A percentile compares a stretch with the other conserved stretches of the same genome.
phyloP scores from a whole-genome alignment of 371 early-diverging fungal species.

The Parasitella parasitica region DNA sequence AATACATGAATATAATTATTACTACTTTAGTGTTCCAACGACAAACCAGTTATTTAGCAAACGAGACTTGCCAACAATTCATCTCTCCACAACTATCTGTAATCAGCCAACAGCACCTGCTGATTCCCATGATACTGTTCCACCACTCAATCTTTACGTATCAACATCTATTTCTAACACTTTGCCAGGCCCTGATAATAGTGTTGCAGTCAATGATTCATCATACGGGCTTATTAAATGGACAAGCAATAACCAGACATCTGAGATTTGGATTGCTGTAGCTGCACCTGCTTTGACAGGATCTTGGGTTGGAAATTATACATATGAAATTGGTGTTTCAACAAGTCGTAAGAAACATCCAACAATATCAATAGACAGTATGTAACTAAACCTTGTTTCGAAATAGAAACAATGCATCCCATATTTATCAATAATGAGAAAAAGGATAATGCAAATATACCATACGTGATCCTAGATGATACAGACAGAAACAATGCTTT shows the following conservation, averaged over 20 bases:
- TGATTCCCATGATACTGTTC: constrained; percentile 25
- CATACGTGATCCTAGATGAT: constrained; percentile 53
- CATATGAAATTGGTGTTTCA: constrained; percentile 56
- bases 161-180: constrained; percentile 44
- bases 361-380: not conserved
- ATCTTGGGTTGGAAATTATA: constrained; percentile 51
- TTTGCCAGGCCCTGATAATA: constrained; percentile 48
- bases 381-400: not conserved
- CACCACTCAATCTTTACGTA: constrained; percentile 43
- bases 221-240: constrained; percentile 34
- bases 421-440: constrained; percentile 12
- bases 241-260: constrained; percentile 19
- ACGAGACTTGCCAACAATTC: constrained; percentile 21
- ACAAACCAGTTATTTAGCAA: constrained; percentile 9
- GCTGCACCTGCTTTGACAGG: constrained; percentile 38
- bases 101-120: constrained; percentile 35
- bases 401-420: constrained; percentile 34
- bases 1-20: constrained; percentile 6
- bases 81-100: constrained; percentile 35
- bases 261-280: constrained; percentile 45
- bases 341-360: constrained; percentile 41
- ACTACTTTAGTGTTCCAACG: constrained; percentile 18
- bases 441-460: constrained; percentile 14
- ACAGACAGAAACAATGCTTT: constrained; percentile 55
- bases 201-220: constrained; percentile 26